Percentiles rank a stretch among this genome's conserved stretches.
Evolutionary conservation across 108 stramenopile genomes (phyloP).

Genomic region (Cyclotella atomus): DNA sequence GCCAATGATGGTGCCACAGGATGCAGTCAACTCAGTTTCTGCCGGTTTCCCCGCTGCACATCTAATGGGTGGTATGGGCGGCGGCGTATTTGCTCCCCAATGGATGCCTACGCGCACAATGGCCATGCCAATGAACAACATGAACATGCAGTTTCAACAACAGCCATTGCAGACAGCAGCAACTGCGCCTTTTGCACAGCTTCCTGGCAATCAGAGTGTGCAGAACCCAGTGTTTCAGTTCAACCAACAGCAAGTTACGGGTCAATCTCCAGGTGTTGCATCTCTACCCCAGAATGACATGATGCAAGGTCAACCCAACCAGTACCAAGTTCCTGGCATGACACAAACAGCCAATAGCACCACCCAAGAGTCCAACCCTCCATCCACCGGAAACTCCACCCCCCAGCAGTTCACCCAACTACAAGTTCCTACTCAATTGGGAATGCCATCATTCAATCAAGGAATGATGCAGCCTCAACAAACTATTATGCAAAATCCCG

Average conservation of each 20-base stretch:
- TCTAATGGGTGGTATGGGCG: slow-evolving; percentile 1
- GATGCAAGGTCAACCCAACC: neutral
- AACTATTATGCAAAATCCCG: slow-evolving; percentile 3
- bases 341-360: neutral
- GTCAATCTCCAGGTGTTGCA: slow-evolving; percentile 8
- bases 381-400: neutral
- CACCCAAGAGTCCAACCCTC: neutral
- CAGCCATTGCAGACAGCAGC: neutral
- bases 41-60: slow-evolving; percentile 41
- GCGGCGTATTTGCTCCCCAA: slow-evolving; percentile 1
- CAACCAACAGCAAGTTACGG: neutral
- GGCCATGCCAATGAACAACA: slow-evolving; percentile 9
- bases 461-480: neutral
- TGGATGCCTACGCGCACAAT: slow-evolving; percentile 32
- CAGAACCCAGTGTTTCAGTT: neutral
- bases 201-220: neutral
- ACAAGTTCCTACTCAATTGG: neutral
- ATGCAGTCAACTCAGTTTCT: slow-evolving; percentile 45
- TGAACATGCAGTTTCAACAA: neutral
- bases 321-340: slow-evolving; percentile 3
- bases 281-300: slow-evolving; percentile 3
- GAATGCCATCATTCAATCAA: neutral
- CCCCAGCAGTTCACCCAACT: neutral
- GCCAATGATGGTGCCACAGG: slow-evolving; percentile 81
- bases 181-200: neutral